Percentiles rank a stretch among this genome's conserved stretches.
phyloP scores from a whole-genome alignment of 306 rosid genomes.

The Phaseolus lunatus region DNA sequence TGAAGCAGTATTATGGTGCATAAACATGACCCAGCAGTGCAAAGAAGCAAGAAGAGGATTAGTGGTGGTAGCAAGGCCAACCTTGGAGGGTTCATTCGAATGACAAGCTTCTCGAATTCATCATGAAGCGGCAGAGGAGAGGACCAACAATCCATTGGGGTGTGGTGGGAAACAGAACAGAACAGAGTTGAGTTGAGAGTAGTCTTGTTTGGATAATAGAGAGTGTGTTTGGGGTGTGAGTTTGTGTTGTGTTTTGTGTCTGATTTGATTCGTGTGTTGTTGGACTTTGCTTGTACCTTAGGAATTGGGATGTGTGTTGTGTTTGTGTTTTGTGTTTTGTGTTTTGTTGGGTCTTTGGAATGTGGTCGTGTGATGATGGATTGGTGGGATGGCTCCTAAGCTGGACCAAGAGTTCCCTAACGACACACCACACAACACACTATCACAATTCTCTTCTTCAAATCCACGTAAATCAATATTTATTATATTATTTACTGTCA shows the following conservation, averaged over 20 bases:
- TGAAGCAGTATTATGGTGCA: slow-evolving; percentile 5
- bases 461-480: background rate
- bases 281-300: slow-evolving; percentile 48
- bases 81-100: slow-evolving; percentile 97
- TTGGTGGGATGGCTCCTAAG: slow-evolving; percentile 60
- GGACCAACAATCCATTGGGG: slow-evolving; percentile 82
- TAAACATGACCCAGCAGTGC: background rate
- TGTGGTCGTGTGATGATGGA: slow-evolving; percentile 52
- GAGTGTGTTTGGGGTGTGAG: slow-evolving; percentile 35
- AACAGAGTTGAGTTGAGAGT: slow-evolving; percentile 13
- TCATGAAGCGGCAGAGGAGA: slow-evolving; percentile 63
- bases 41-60: background rate
- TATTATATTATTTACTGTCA: background rate
- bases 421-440: slow-evolving; percentile 32
- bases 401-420: slow-evolving; percentile 55
- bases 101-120: slow-evolving; percentile 86
- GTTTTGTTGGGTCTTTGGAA: slow-evolving; percentile 35
- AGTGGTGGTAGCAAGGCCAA: background rate
- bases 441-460: background rate
- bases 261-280: slow-evolving; percentile 41
- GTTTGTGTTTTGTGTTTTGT: background rate
- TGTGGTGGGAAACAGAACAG: slow-evolving; percentile 4
- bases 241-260: slow-evolving; percentile 13
- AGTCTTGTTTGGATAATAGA: slow-evolving; percentile 29
- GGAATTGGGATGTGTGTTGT: slow-evolving; percentile 50